phyloP scores from a whole-genome alignment of 1,139 yeast genomes.

The Martiniozyma asiatica region DNA sequence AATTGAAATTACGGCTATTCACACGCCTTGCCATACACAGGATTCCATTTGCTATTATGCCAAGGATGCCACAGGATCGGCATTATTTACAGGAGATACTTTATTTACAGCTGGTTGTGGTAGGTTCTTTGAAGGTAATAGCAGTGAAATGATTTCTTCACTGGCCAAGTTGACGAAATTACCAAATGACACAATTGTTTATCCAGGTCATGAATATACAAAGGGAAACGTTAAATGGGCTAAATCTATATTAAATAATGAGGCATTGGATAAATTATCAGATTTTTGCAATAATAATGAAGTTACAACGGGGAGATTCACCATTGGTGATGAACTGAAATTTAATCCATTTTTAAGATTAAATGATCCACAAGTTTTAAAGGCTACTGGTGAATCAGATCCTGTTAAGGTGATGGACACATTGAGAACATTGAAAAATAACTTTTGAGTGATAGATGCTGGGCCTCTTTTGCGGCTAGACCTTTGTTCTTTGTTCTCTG shows the following conservation, averaged over 20 bases:
- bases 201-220: conserved; percentile 96
- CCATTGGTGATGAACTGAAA: conserved; percentile 69
- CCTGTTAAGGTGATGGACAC: conserved; percentile 31
- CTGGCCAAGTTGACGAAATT: conserved; percentile 46
- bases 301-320: conserved; percentile 71
- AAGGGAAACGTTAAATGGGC: conserved; percentile 70
- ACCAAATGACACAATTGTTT: conserved; percentile 61
- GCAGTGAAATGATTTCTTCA: conserved; percentile 66
- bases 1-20: conserved; percentile 65
- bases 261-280: conserved; percentile 43
- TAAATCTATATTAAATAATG: conserved; percentile 43
- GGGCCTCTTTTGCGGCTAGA: too few species aligned
- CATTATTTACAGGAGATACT: conserved; percentile 93
- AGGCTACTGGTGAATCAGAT: conserved; percentile 28
- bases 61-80: conserved; percentile 50
- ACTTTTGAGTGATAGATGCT: conserved; percentile 11
- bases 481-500: too few species aligned
- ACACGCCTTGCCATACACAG: conserved; percentile 97
- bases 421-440: conserved; percentile 40
- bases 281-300: conserved; percentile 44
- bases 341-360: conserved; percentile 88
- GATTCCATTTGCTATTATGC: conserved; percentile 86
- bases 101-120: conserved; percentile 94
- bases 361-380: conserved; percentile 31
- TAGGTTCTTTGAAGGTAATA: conserved; percentile 86